Evolutionary conservation across 169 alveolate species (phyloP), one percentile per base, ranked within the genome.

Genomic region (Plasmodium berghei): DNA sequence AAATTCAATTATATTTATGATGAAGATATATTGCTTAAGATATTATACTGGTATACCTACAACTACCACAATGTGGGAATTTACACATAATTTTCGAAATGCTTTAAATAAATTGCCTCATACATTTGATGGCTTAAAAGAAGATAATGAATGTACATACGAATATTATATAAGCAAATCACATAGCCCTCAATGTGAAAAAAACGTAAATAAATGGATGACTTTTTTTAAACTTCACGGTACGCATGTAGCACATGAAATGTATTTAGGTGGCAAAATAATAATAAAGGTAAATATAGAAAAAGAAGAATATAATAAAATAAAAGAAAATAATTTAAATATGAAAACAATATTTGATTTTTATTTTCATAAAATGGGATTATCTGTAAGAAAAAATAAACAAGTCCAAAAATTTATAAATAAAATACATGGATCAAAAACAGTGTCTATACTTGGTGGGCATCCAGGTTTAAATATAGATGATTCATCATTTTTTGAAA

Each of bases 191-290:
- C 73, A 64, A 69, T 95, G 97, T 80, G 92, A 77, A 56, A 72
- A 52, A 16, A 42, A 64, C 34, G 97, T 95, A 34, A 70, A 83
- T 42, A 93, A 93, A 54, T 95, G 97, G 97, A 94, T 95, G 94
- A 22, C 72, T 8, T 93, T 95, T 77, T 93, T 95, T 83, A 64
- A 91, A 66, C 89, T 89, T 69, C 93, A 87, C 87, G 97, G 97
- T 54, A 95, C 97, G 0, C 97, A 95, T 74, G 92, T 93, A 49
- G 93, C 96, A 9, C 93, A 94, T 34, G 93, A 92, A 55, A 75
- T 95, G 4, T 95, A 95, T 42, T 93, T 95, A 26, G 97, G 97
- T 16, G 97, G 97, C 1, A 95, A 95, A 72, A 91, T 95, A 64
- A 93, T 96, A 26, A 61, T 93, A 73, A 96, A 95, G 72, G 89